Percentiles rank a stretch among this genome's conserved stretches.
Conservation (phyloP, 2,329 filamentous ascomycete genomes). For the Pestalotiopsis sp. region DNA sequence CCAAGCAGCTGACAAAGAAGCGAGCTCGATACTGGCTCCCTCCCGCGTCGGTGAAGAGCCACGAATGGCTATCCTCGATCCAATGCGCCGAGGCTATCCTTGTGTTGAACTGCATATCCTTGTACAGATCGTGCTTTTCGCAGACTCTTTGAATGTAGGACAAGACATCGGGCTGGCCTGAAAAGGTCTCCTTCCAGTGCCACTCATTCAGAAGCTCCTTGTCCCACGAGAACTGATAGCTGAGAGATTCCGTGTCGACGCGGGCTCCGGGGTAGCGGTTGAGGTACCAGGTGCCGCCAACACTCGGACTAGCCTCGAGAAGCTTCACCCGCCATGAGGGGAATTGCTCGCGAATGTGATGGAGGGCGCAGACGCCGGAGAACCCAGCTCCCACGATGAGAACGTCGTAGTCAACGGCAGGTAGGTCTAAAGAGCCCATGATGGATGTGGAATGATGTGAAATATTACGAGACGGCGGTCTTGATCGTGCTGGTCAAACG, state of each 20-base stretch:
- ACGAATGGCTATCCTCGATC: neutral
- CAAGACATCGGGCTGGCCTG: constrained; percentile 5
- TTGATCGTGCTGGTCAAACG: neutral
- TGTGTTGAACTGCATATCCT: constrained; percentile 10
- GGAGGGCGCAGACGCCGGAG: constrained; percentile 10
- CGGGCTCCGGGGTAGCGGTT: constrained; percentile 13
- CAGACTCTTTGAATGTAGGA: constrained; percentile 3
- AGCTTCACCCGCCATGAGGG: constrained; percentile 9
- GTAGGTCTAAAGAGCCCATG: constrained; percentile 8
- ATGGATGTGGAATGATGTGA: neutral
- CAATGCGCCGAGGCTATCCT: constrained; percentile 25
- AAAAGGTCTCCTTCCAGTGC: constrained; percentile 13
- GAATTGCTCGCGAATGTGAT: constrained; percentile 11
- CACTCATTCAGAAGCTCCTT: constrained; percentile 11
- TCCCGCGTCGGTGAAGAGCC: constrained; percentile 3
- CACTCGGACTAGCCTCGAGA: constrained; percentile 8
- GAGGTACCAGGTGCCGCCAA: constrained; percentile 10
- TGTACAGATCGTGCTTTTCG: constrained; percentile 12
- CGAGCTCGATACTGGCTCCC: neutral
- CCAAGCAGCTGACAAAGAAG: constrained; percentile 12
- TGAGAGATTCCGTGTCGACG: constrained; percentile 10
- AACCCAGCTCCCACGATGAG: constrained; percentile 12
- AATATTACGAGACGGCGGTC: neutral
- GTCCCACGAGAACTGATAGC: constrained; percentile 10
- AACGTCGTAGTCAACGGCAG: constrained; percentile 5